Base-by-base conservation (phyloP, 2,329 filamentous ascomycete genomes). In the Pseudocercospora fijiensis region DNA sequence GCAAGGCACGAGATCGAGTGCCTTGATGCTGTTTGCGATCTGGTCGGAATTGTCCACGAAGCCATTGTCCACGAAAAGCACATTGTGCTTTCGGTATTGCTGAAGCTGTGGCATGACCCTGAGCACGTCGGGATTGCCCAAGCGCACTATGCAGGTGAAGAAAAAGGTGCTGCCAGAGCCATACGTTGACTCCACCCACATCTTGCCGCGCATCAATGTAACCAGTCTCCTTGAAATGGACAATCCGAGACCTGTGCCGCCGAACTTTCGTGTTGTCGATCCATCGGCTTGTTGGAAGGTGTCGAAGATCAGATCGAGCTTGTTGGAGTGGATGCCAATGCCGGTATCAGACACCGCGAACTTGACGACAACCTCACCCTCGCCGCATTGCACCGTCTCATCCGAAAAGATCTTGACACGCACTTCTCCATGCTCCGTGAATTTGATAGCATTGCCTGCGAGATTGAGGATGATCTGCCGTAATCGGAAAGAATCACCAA, bases 211-310 rank as follows among this genome's bases (percentile, higher is more conserved):
- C 94, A 98, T 98, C 64, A 98, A 85, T 70, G 93, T 96, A 61
- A 98, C 94, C 28, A 98, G 85, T 70, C 93, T 87, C 81, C 96
- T 96, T 27, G 94, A 98, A 74, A 98, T 98, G 16, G 94, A 97
- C 26, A 98, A 80, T 70, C 94, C 94, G 9, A 98, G 85, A 70
- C 94, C 94, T 6, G 95, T 98, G 71, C 94, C 94, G 72, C 94
- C 94, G 76, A 98, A 98, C 76, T 96, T 95, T 71, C 93, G 87
- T 1, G 94, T 98, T 77, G 96, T 98, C 33, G 93, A 97, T 41
- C 94, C 94, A 76, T 98, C 95, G 20, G 95, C 95, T 80, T 98
- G 95, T 78, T 97, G 94, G 87, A 98, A 98, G 0, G 94, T 98
- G 79, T 98, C 95, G 78, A 99, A 98, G 75, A 99, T 98, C 69